Conservation (phyloP, 2,329 filamentous ascomycete genomes). For the Sporothrix luriei region DNA sequence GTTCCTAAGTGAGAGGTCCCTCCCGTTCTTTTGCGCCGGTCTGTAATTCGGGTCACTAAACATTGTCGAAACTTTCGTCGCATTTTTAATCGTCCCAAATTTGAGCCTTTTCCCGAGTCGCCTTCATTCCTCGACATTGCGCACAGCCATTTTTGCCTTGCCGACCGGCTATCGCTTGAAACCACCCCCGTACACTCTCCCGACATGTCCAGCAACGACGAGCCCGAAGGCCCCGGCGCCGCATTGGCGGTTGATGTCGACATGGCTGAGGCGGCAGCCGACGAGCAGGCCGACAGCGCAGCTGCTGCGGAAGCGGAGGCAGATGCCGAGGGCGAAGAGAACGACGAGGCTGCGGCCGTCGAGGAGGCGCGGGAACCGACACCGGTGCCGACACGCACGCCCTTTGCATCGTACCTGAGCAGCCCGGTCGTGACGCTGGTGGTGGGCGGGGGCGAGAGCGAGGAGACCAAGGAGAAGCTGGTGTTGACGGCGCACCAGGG, state of each 20-base stretch:
- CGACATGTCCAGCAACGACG: not conserved
- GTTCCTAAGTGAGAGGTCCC: not conserved
- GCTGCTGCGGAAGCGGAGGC: not conserved
- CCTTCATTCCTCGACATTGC: not conserved
- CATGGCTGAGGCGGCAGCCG: constrained; percentile 11
- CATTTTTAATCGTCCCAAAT: not conserved
- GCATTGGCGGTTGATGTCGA: constrained; percentile 10
- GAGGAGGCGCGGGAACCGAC: constrained; percentile 36
- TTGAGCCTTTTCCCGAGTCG: not conserved
- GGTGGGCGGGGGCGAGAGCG: constrained; percentile 53
- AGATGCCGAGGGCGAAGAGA: constrained; percentile 37
- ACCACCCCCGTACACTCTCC: too few relatives aligned
- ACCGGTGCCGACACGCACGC: constrained; percentile 42
- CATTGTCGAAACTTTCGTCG: not conserved
- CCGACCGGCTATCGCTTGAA: not conserved
- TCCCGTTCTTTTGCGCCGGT: not conserved
- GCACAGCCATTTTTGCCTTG: not conserved
- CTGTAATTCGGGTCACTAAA: not conserved
- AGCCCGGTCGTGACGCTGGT: constrained; percentile 70
- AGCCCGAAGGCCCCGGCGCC: not conserved
- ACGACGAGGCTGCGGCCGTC: not conserved
- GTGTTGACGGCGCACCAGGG: constrained; percentile 75
- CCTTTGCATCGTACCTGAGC: constrained; percentile 63
- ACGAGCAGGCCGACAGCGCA: not conserved
- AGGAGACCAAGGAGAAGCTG: constrained; percentile 52